Evolutionary conservation across 352 stramenopile species (phyloP).

Genomic region (Globisporangium carolinianum): DNA sequence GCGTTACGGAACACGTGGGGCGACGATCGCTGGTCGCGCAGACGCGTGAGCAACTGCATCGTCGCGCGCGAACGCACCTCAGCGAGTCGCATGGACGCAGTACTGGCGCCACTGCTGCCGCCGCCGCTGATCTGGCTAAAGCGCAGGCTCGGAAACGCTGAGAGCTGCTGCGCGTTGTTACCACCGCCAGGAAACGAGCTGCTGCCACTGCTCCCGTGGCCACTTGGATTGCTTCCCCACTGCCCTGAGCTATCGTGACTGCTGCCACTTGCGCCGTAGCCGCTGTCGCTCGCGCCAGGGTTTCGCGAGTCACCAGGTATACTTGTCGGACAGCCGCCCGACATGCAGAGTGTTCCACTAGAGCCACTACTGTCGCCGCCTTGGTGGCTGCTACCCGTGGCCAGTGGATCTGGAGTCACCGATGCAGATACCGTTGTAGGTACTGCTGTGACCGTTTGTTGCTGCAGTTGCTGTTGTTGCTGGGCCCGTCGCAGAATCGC

Average conservation of each 20-base stretch:
- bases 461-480: neutral
- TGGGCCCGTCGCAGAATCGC: conserved; percentile 28
- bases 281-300: too few relatives aligned
- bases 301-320: too few relatives aligned
- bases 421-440: neutral
- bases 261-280: neutral
- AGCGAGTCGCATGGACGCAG: neutral
- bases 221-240: neutral
- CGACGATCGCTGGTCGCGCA: conserved; percentile 7
- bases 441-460: neutral
- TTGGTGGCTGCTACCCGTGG: neutral
- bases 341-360: too few relatives aligned
- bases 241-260: neutral
- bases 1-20: conserved; percentile 6
- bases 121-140: neutral
- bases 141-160: neutral
- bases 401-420: neutral
- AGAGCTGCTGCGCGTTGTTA: neutral
- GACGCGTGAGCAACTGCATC: conserved; percentile 6
- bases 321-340: too few relatives aligned
- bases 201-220: neutral
- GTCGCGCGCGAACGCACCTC: conserved; percentile 1
- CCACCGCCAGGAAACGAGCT: too few relatives aligned
- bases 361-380: neutral
- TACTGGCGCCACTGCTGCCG: too few relatives aligned